A percentile compares a stretch with the other conserved stretches of the same genome.
These are phyloP conservation scores for Arthrobotrys musiformis DNA, from an alignment of 2,329 filamentous ascomycete genomes.

Conservation along the genomic window DNA sequence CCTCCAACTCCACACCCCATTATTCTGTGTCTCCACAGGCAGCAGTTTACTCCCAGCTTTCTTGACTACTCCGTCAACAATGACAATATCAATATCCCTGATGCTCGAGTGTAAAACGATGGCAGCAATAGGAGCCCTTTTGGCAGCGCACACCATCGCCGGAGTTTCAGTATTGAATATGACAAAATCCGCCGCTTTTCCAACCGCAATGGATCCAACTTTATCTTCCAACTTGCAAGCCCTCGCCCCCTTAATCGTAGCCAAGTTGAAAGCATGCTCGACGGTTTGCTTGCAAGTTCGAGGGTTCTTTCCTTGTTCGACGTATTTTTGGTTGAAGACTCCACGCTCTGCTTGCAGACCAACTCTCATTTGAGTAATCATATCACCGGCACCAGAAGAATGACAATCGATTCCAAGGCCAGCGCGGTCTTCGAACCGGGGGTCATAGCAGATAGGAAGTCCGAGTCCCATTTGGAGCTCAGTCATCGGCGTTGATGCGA, in stretches of 20 bases:
- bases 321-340: constrained; percentile 60
- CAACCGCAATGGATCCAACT: constrained; percentile 65
- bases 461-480: constrained; percentile 67
- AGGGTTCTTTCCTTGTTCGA: constrained; percentile 58
- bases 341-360: constrained; percentile 61
- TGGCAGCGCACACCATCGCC: constrained; percentile 63
- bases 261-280: constrained; percentile 67
- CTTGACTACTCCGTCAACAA: constrained; percentile 64
- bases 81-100: constrained; percentile 64
- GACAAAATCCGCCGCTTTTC: constrained; percentile 66
- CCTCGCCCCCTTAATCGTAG: constrained; percentile 65
- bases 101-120: constrained; percentile 64
- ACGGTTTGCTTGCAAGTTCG: constrained; percentile 60
- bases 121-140: constrained; percentile 64
- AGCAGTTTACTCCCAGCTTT: constrained; percentile 62
- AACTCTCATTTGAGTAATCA: constrained; percentile 61
- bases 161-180: constrained; percentile 65
- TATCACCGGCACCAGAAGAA: constrained; percentile 60
- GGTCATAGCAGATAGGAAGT: constrained; percentile 62
- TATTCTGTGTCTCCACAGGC: constrained; percentile 58
- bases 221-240: constrained; percentile 64
- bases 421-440: constrained; percentile 59
- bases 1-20: constrained; percentile 60
- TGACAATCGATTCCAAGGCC: constrained; percentile 63
- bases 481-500: constrained; percentile 66